phyloP scores from a whole-genome alignment of 495 filamentous ascomycete species.

The Aspergillus sclerotioniger region DNA sequence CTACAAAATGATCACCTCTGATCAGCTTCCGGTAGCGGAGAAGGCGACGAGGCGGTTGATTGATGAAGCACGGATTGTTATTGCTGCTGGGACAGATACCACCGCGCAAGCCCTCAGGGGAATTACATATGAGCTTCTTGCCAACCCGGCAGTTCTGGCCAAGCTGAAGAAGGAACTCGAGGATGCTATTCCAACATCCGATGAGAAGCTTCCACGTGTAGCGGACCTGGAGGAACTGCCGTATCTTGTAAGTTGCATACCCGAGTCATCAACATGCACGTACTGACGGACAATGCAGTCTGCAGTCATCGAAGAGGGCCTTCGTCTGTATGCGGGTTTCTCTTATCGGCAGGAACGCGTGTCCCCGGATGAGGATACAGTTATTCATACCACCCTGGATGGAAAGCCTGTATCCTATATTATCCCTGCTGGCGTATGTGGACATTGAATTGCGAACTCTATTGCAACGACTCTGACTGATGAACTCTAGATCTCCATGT shows the following conservation, averaged over 20 bases:
- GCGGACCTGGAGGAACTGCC: neutral
- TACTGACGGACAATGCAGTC: neutral
- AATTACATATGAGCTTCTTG: neutral
- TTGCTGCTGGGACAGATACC: neutral
- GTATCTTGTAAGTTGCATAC: neutral
- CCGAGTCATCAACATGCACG: neutral
- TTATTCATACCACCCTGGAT: neutral
- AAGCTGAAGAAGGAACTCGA: neutral
- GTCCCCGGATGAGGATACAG: neutral
- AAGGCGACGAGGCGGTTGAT: neutral
- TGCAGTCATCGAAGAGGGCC: neutral
- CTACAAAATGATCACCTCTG: neutral
- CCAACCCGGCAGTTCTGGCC: neutral
- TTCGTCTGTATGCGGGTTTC: neutral
- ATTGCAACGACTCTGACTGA: neutral
- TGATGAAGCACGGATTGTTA: neutral
- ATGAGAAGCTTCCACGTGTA: neutral
- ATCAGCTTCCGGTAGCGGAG: neutral
- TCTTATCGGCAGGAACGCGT: neutral
- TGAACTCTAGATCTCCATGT: neutral
- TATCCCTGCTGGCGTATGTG: neutral
- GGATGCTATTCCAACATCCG: neutral
- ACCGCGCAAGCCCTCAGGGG: neutral
- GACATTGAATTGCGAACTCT: neutral
- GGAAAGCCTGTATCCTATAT: neutral